These are phyloP conservation scores for Coffea humblotiana DNA, from an alignment of 305 asterid genomes.

Conservation along the genomic window DNA sequence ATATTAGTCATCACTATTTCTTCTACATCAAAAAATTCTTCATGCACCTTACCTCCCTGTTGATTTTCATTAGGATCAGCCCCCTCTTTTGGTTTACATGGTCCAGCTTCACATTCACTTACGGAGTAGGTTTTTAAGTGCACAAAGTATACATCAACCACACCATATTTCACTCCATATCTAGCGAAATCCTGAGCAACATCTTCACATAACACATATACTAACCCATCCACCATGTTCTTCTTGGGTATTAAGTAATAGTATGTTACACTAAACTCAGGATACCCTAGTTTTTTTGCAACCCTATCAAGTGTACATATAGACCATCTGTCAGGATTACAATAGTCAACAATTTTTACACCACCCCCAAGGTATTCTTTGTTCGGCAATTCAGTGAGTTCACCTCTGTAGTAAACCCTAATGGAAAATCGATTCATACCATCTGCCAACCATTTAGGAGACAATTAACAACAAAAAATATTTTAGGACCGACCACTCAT, in stretches of 20 bases:
- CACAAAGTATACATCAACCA: neutral
- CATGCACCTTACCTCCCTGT: neutral
- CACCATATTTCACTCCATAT: neutral
- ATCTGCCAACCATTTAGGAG: neutral
- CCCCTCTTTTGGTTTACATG: no score
- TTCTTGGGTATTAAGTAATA: neutral
- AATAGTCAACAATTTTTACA: neutral
- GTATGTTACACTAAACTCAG: neutral
- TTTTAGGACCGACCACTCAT: no score
- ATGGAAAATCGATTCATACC: neutral
- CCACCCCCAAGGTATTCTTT: neutral
- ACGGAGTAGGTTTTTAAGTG: neutral
- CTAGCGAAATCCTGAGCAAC: neutral
- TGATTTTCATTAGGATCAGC: neutral
- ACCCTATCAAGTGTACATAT: neutral
- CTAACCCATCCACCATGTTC: neutral
- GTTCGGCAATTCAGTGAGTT: no score
- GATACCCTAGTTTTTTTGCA: neutral
- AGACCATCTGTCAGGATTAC: neutral
- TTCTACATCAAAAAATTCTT: no score
- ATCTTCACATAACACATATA: neutral
- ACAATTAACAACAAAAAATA: no score
- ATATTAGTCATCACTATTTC: no score
- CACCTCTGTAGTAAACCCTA: neutral
- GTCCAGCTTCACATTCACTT: neutral